Evolutionary conservation across 1,284 basidiomycete genomes (phyloP).

Genomic region (Stygiomarasmius scandens): DNA sequence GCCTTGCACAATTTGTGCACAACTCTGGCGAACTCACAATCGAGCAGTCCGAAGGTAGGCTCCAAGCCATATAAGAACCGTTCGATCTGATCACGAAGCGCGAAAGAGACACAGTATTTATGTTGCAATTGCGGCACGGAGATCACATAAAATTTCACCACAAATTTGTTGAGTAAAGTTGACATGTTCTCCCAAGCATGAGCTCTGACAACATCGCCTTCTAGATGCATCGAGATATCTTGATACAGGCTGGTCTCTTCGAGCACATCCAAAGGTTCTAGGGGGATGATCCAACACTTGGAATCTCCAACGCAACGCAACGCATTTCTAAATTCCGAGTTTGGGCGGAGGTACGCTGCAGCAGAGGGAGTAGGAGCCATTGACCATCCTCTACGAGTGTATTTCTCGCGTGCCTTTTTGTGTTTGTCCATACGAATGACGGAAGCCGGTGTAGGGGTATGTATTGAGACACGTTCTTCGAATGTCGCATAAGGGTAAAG

Average conservation of each 20-base stretch:
- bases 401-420: background rate
- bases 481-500: slow-evolving; percentile 32
- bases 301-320: slow-evolving; percentile 16
- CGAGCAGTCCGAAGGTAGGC: too few relatives aligned
- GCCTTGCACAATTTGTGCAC: too few relatives aligned
- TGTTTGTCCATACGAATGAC: background rate
- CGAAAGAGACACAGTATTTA: too few relatives aligned
- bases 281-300: slow-evolving; percentile 15
- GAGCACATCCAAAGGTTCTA: background rate
- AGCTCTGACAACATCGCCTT: background rate
- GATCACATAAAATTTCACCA: too few relatives aligned
- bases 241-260: background rate
- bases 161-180: too few relatives aligned
- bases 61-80: too few relatives aligned
- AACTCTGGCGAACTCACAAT: too few relatives aligned
- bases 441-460: background rate
- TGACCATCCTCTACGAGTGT: background rate
- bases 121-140: too few relatives aligned
- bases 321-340: background rate
- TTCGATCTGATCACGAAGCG: too few relatives aligned
- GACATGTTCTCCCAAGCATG: background rate
- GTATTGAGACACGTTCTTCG: slow-evolving; percentile 22
- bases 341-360: background rate
- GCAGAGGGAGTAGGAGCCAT: background rate
- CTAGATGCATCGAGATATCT: background rate